phyloP scores from a whole-genome alignment of 192 early-diverging fungal species.

The Backusella parvicylindrica region DNA sequence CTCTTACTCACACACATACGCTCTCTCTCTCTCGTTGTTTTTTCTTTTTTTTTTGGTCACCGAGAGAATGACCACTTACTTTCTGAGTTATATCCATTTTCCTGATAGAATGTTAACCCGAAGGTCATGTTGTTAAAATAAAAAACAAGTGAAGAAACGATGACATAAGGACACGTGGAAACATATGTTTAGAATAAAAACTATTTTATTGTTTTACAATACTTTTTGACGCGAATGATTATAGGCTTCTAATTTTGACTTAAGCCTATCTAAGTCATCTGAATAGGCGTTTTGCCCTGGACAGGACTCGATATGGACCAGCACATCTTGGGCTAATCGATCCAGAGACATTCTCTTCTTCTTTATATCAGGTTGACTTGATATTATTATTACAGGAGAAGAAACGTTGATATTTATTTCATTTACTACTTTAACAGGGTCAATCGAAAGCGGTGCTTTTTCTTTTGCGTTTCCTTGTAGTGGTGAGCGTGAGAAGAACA shows the following conservation, averaged over 20 bases:
- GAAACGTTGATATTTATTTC: background rate
- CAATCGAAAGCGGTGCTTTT: background rate
- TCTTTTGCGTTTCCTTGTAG: background rate
- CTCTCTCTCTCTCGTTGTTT: background rate
- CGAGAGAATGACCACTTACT: background rate
- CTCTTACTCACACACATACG: no score
- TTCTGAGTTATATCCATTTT: background rate
- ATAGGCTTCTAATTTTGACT: conserved; percentile 12
- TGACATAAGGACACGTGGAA: background rate
- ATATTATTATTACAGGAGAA: background rate
- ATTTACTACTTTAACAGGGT: background rate
- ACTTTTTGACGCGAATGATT: background rate
- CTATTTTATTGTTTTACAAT: background rate
- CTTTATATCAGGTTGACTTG: background rate
- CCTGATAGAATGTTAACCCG: background rate
- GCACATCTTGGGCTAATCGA: background rate
- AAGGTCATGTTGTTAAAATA: background rate
- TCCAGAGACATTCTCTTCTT: background rate
- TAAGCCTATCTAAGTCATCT: conserved; percentile 4
- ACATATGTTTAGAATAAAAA: background rate
- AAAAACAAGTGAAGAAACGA: background rate
- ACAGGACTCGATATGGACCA: conserved; percentile 10
- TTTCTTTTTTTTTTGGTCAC: background rate
- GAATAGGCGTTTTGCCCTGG: background rate
- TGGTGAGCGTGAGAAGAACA: background rate